Conservation (phyloP, 805 yeast genomes). For the Metschnikowia matae region DNA sequence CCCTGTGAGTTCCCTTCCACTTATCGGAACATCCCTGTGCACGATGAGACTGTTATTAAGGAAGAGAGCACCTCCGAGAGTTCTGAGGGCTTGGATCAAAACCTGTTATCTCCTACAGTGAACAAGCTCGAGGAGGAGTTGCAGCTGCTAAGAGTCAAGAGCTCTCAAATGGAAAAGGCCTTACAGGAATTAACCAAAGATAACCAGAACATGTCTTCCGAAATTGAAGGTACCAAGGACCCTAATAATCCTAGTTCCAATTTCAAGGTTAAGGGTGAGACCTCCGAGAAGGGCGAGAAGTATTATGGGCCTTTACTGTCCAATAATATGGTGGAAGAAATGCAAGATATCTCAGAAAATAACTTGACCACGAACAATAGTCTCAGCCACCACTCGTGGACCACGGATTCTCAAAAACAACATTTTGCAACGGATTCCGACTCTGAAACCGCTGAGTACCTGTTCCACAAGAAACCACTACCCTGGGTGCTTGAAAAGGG, state of each 20-base stretch:
- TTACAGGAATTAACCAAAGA: background rate
- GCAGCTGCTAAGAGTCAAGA: background rate
- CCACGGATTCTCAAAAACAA: conserved; percentile 4
- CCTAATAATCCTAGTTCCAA: background rate
- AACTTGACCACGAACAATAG: background rate
- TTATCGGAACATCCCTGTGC: conserved; percentile 13
- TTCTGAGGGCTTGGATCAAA: background rate
- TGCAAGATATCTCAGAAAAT: conserved; percentile 12
- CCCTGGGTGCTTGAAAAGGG: conserved; percentile 23
- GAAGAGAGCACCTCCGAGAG: conserved; percentile 1
- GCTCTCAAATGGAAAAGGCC: conserved; percentile 1
- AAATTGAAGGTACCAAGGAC: background rate
- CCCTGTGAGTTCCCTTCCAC: conserved; percentile 18
- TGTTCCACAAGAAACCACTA: conserved; percentile 25
- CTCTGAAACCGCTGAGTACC: background rate
- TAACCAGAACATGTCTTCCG: background rate
- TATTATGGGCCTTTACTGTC: conserved; percentile 53
- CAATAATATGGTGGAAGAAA: conserved; percentile 42
- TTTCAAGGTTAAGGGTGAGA: conserved; percentile 31
- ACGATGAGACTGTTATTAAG: conserved; percentile 17
- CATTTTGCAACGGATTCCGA: conserved; percentile 2
- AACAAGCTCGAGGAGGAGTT: conserved; percentile 2
- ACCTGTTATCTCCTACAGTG: background rate
- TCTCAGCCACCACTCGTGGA: conserved; percentile 10
- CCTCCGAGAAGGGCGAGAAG: conserved; percentile 38